Conservation (phyloP, 129 eudicot species). For the Erigeron canadensis region DNA sequence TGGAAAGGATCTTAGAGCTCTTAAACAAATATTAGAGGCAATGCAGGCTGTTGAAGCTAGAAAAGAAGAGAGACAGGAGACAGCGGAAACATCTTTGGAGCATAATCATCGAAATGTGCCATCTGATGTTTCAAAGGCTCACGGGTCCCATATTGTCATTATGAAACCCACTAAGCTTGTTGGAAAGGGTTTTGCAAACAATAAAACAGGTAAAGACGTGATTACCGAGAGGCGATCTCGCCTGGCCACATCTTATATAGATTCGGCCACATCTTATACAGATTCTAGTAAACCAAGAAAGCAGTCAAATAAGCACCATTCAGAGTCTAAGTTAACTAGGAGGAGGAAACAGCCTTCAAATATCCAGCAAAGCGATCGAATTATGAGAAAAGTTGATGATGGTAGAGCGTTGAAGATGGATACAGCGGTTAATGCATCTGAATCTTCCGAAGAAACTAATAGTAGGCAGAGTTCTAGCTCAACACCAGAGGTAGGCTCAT, state of each 20-base stretch:
- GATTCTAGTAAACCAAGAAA: constrained; percentile 61
- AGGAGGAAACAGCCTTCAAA: constrained; percentile 44
- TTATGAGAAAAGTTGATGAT: neutral
- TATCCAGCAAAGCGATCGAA: constrained; percentile 31
- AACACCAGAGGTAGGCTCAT: constrained; percentile 46
- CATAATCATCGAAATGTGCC: constrained; percentile 17
- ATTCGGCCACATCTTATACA: constrained; percentile 53
- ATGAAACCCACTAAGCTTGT: constrained; percentile 82
- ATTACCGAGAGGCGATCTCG: constrained; percentile 48
- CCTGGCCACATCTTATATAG: constrained; percentile 51
- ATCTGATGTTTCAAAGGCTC: constrained; percentile 26
- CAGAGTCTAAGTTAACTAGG: constrained; percentile 55
- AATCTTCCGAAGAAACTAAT: constrained; percentile 20
- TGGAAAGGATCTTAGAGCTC: constrained; percentile 96
- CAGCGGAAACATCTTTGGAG: constrained; percentile 31
- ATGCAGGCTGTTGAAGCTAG: constrained; percentile 58
- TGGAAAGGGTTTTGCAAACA: constrained; percentile 35
- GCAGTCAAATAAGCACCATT: constrained; percentile 45
- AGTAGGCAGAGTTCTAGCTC: constrained; percentile 29
- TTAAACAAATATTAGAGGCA: constrained; percentile 86
- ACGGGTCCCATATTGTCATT: constrained; percentile 71
- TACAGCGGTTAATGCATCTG: constrained; percentile 12
- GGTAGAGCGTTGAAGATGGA: neutral
- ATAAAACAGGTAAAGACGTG: constrained; percentile 40
- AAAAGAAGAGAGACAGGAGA: constrained; percentile 31